Evolutionary conservation across 768 basidiomycete genomes (phyloP).

Genomic region (Pulveroboletus ravenelii): DNA sequence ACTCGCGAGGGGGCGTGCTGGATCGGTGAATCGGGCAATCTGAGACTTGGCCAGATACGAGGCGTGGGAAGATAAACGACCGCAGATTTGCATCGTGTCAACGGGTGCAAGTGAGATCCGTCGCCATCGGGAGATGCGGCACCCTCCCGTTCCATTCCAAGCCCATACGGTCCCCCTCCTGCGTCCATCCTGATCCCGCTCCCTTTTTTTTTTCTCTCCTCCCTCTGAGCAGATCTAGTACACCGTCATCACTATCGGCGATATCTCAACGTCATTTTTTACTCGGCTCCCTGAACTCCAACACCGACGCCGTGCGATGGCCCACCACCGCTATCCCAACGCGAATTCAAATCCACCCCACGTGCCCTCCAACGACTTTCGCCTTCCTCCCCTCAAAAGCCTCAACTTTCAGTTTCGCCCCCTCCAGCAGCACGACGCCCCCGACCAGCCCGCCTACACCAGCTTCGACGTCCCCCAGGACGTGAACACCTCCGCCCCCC

Average conservation of each 20-base stretch:
- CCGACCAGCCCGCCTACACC: conserved; percentile 12
- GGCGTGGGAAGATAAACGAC: conserved; percentile 26
- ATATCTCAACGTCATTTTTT: conserved; percentile 14
- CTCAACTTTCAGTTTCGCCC: conserved; percentile 55
- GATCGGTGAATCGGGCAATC: conserved; percentile 31
- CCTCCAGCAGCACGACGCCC: conserved; percentile 22
- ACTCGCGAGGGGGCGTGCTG: background rate
- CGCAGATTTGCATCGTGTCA: conserved; percentile 31
- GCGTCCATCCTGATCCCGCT: conserved; percentile 5
- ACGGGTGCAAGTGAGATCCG: conserved; percentile 42
- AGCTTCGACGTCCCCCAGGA: conserved; percentile 24
- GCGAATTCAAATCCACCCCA: conserved; percentile 33
- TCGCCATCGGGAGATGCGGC: conserved; percentile 63
- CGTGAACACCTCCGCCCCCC: conserved; percentile 2
- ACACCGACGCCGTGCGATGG: no score
- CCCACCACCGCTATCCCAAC: conserved; percentile 27
- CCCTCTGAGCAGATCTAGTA: conserved; percentile 26
- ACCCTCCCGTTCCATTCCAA: conserved; percentile 29
- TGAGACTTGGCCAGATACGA: conserved; percentile 14
- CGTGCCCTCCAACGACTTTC: conserved; percentile 42
- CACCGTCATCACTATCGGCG: conserved; percentile 17
- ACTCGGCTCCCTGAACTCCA: no score
- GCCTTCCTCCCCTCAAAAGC: conserved; percentile 69
- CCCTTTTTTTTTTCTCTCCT: background rate
- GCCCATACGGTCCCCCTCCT: conserved; percentile 4